phyloP scores from a whole-genome alignment of 768 basidiomycete species.

The Rhizopogon vinicolor region DNA sequence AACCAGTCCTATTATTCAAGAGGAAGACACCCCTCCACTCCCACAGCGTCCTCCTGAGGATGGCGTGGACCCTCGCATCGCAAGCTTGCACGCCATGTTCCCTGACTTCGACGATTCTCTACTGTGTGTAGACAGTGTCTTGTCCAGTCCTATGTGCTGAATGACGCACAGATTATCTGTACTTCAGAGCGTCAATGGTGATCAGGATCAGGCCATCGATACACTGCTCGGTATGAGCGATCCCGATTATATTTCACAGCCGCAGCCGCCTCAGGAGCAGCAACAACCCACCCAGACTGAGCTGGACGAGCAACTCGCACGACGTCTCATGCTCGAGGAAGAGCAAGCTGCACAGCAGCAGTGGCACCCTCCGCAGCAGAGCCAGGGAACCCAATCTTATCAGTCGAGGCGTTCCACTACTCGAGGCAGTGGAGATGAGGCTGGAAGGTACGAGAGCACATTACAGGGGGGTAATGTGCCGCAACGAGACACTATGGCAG shows the following conservation, averaged over 20 bases:
- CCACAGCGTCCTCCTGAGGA: neutral
- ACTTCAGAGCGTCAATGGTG: slow-evolving; percentile 62
- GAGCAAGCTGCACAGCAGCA: slow-evolving; percentile 26
- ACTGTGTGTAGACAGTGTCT: slow-evolving; percentile 39
- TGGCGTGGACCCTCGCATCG: slow-evolving; percentile 40
- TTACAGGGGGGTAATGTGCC: slow-evolving; percentile 14
- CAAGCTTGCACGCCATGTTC: slow-evolving; percentile 62
- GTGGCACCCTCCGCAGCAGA: slow-evolving; percentile 13
- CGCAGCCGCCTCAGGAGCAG: neutral
- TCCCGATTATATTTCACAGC: slow-evolving; percentile 56
- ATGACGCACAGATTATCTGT: slow-evolving; percentile 50
- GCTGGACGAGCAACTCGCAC: slow-evolving; percentile 76
- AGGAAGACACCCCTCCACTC: neutral
- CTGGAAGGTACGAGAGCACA: slow-evolving; percentile 3
- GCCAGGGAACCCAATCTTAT: slow-evolving; percentile 19
- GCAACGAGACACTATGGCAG: slow-evolving; percentile 52
- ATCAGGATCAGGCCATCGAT: slow-evolving; percentile 76
- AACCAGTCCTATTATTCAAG: neutral
- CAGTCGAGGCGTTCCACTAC: slow-evolving; percentile 7
- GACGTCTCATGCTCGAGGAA: slow-evolving; percentile 64
- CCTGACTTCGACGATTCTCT: slow-evolving; percentile 76
- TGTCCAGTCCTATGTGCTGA: neutral
- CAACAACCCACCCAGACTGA: slow-evolving; percentile 48
- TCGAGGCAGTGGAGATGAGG: slow-evolving; percentile 6
- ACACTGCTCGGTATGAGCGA: slow-evolving; percentile 82